Evolutionary conservation across 441 rosid genomes (phyloP).

Genomic region (Cnidoscolus chayamansa): DNA sequence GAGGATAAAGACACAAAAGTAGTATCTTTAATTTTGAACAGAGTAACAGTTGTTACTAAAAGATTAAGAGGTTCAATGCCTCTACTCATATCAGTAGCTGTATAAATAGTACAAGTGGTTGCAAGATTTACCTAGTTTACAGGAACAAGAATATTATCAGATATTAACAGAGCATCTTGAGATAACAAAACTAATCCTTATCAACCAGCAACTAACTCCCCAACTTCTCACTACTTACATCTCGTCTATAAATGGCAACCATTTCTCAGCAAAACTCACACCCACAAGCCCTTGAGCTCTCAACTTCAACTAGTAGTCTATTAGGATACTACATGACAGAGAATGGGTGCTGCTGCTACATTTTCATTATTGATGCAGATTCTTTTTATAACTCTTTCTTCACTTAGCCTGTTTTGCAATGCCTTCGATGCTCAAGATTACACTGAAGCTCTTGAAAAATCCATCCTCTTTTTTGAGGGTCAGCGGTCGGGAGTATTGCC

Average conservation of each 20-base stretch:
- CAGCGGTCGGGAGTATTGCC: conserved; percentile 86
- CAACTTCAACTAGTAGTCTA: background rate
- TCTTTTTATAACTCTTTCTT: conserved; percentile 27
- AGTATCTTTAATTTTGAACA: background rate
- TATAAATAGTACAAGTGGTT: too few relatives aligned
- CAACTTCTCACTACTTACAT: conserved; percentile 25
- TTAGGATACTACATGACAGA: background rate
- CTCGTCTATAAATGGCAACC: conserved; percentile 32
- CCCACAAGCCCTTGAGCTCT: background rate
- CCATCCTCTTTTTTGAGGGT: conserved; percentile 90
- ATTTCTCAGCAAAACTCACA: conserved; percentile 9
- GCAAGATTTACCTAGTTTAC: too few relatives aligned
- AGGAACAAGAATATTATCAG: too few relatives aligned
- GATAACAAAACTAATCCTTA: too few relatives aligned
- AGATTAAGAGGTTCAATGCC: too few relatives aligned
- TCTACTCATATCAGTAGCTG: too few relatives aligned
- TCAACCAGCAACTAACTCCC: conserved; percentile 39
- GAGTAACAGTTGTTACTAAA: background rate
- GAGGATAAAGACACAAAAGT: background rate
- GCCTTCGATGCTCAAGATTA: conserved; percentile 67
- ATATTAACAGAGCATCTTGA: too few relatives aligned
- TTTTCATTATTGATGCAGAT: conserved; percentile 15
- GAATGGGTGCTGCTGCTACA: conserved; percentile 30
- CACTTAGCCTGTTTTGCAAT: conserved; percentile 25
- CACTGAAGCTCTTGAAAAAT: conserved; percentile 68